These are phyloP conservation scores for Paxillus ammoniavirescens DNA, from an alignment of 768 basidiomycete genomes.

Conservation along the genomic window DNA sequence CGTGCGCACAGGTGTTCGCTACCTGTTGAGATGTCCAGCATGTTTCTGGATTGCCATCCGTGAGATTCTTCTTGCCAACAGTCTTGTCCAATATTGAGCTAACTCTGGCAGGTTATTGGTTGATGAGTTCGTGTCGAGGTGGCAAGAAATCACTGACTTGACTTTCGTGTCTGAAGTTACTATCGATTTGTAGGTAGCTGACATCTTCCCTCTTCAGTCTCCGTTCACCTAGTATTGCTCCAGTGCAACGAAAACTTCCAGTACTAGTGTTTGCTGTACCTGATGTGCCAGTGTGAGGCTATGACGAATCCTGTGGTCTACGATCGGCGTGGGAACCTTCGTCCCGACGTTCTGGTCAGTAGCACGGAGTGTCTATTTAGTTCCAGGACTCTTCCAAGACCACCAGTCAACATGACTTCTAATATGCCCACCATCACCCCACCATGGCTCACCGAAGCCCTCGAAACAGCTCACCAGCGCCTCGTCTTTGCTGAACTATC, in stretches of 20 bases:
- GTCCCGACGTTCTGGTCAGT: background rate
- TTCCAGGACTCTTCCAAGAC: background rate
- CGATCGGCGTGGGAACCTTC: slow-evolving; percentile 17
- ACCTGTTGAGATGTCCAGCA: slow-evolving; percentile 88
- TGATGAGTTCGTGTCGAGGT: slow-evolving; percentile 25
- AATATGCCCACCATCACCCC: slow-evolving; percentile 3
- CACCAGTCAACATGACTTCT: slow-evolving; percentile 10
- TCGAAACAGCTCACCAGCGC: slow-evolving; percentile 13
- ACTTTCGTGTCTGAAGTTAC: slow-evolving; percentile 24
- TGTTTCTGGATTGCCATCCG: slow-evolving; percentile 71
- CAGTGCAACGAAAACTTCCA: background rate
- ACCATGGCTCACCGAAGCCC: slow-evolving; percentile 15
- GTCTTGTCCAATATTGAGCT: slow-evolving; percentile 79
- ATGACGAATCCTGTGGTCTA: background rate
- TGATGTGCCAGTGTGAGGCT: too few species aligned
- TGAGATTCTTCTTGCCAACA: slow-evolving; percentile 65
- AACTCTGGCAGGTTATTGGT: slow-evolving; percentile 47
- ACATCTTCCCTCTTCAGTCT: slow-evolving; percentile 15
- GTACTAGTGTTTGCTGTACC: background rate
- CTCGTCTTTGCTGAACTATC: slow-evolving; percentile 35
- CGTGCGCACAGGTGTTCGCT: slow-evolving; percentile 6
- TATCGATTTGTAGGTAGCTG: slow-evolving; percentile 17
- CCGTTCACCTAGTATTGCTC: background rate
- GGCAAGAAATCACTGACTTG: slow-evolving; percentile 40
- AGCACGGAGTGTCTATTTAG: background rate